phyloP scores from a whole-genome alignment of 129 eudicot genomes.

The Helianthus tuberosus region DNA sequence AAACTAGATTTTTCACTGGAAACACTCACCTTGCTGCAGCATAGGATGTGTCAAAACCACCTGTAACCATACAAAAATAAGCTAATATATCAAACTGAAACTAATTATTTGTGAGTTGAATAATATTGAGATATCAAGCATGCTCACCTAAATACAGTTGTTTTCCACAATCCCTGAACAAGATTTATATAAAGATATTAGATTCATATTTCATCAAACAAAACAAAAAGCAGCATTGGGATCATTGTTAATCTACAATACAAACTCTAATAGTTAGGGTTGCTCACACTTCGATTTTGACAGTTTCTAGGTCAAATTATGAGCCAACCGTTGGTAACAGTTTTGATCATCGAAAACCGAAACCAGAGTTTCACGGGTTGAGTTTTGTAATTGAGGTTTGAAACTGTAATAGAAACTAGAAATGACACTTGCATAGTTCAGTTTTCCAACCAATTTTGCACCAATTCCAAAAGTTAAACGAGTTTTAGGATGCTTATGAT shows the following conservation, averaged over 20 bases:
- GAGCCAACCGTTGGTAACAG: too few relatives aligned
- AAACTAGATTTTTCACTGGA: slow-evolving; percentile 2
- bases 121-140: neutral
- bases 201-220: slow-evolving; percentile 22
- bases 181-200: slow-evolving; percentile 24
- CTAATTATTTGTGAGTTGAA: slow-evolving; percentile 1
- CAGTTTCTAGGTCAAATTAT: too few relatives aligned
- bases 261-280: neutral
- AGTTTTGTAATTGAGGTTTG: too few relatives aligned
- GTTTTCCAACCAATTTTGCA: too few relatives aligned
- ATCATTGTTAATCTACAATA: neutral
- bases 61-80: slow-evolving; percentile 39
- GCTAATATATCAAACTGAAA: slow-evolving; percentile 1
- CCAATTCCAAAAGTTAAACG: too few relatives aligned
- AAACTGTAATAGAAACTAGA: too few relatives aligned
- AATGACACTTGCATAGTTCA: too few relatives aligned
- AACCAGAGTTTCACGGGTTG: too few relatives aligned
- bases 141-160: slow-evolving; percentile 87
- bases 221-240: slow-evolving; percentile 10
- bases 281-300: too few relatives aligned
- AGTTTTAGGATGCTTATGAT: too few relatives aligned
- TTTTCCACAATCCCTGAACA: slow-evolving; percentile 95
- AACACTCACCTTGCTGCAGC: slow-evolving; percentile 89
- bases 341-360: too few relatives aligned
- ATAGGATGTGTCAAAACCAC: slow-evolving; percentile 96